A percentile compares a stretch with the other conserved stretches of the same genome.
Evolutionary conservation across 768 basidiomycete genomes (phyloP).

Genomic region (Brasilioporus rufonigricans): DNA sequence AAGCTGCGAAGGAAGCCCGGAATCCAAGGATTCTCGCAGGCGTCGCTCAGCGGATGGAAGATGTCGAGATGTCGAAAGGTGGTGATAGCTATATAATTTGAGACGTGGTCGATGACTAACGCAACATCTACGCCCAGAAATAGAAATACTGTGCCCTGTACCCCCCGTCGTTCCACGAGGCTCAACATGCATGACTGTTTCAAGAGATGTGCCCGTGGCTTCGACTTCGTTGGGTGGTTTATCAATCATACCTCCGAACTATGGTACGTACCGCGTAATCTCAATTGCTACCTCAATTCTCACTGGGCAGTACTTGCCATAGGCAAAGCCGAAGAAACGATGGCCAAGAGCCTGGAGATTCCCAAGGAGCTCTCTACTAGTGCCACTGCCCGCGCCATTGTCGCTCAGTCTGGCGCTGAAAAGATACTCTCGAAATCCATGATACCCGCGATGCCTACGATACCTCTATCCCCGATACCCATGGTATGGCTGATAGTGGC

Average conservation of each 20-base stretch:
- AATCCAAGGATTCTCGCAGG: background rate
- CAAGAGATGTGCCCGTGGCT: background rate
- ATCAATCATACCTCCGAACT: background rate
- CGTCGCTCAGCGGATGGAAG: background rate
- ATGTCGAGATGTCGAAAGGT: slow-evolving; percentile 7
- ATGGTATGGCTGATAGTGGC: background rate
- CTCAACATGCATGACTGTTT: background rate
- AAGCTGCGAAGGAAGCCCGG: slow-evolving; percentile 4
- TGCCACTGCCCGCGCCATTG: background rate
- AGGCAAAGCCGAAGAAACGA: slow-evolving; percentile 1
- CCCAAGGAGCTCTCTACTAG: background rate
- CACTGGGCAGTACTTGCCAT: background rate
- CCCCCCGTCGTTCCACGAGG: background rate
- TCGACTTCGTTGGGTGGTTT: background rate
- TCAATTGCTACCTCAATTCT: background rate
- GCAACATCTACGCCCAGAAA: background rate
- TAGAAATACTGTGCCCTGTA: background rate
- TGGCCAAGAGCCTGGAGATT: background rate
- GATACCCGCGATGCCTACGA: slow-evolving; percentile 5
- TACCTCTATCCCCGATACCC: background rate
- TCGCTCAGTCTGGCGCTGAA: slow-evolving; percentile 7
- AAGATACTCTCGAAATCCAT: background rate
- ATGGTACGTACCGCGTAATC: slow-evolving; percentile 5
- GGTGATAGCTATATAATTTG: background rate
- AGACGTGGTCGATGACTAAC: slow-evolving; percentile 2